Conservation (phyloP, 75 land plant genomes). For the Picea sitchensis region DNA sequence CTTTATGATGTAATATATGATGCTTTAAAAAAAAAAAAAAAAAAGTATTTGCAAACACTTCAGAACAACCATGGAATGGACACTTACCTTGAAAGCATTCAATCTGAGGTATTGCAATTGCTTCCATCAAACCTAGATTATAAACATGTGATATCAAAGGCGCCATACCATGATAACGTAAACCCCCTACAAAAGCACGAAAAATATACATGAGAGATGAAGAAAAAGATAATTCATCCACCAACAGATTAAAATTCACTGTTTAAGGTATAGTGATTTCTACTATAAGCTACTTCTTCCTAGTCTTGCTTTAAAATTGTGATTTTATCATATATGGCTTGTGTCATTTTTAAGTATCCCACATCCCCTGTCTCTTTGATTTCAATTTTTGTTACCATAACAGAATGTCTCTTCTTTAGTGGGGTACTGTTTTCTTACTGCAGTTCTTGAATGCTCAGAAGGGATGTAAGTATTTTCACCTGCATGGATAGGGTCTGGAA, state of each 20-base stretch:
- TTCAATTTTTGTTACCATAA: not conserved
- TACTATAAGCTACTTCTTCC: not conserved
- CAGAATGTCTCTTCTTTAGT: not conserved
- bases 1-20: no score
- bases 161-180: slow-evolving; percentile 98
- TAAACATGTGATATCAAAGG: slow-evolving; percentile 88
- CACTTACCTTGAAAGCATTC: slow-evolving; percentile 86
- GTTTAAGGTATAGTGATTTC: not conserved
- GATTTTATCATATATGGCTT: not conserved
- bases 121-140: slow-evolving; percentile 83
- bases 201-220: not conserved
- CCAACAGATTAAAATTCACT: not conserved
- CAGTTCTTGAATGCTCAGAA: not conserved
- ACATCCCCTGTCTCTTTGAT: not conserved
- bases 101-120: slow-evolving; percentile 72
- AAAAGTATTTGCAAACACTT: not conserved
- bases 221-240: not conserved
- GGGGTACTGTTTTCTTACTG: not conserved
- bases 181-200: slow-evolving; percentile 49
- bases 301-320: not conserved
- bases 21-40: no score
- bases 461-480: slow-evolving; percentile 31
- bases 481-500: slow-evolving; percentile 98
- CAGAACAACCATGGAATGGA: not conserved
- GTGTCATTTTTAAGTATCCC: not conserved